Percentiles rank a stretch among this genome's conserved stretches.
Evolutionary conservation across 208 protist species (phyloP).

Genomic region (Trypanosoma mega): DNA sequence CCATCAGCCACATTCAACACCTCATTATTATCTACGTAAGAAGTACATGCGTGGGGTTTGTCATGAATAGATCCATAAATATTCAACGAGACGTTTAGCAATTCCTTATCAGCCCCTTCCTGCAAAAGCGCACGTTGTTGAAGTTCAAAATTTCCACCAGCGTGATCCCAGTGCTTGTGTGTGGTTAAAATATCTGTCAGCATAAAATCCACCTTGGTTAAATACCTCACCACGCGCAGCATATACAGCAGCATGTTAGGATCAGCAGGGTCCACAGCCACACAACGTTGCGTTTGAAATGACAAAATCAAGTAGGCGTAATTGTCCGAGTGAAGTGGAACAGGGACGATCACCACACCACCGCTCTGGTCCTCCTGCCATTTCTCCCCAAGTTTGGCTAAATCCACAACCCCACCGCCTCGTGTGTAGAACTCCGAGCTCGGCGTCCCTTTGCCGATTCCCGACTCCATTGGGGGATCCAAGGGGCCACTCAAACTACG

Average conservation of each 20-base stretch:
- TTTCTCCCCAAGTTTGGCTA: conserved; percentile 7
- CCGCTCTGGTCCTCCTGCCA: background rate
- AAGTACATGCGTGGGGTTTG: conserved; percentile 49
- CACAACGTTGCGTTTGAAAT: conserved; percentile 46
- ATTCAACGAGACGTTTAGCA: conserved; percentile 24
- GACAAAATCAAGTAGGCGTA: conserved; percentile 88
- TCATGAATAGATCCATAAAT: conserved; percentile 79
- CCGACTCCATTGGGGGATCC: conserved; percentile 9
- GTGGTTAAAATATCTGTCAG: conserved; percentile 91
- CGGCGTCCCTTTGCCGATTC: background rate
- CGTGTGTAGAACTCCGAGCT: conserved; percentile 24
- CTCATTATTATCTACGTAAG: conserved; percentile 47
- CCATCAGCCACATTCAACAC: conserved; percentile 51
- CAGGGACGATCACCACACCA: conserved; percentile 57
- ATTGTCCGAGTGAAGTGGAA: conserved; percentile 87
- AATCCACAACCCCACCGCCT: conserved; percentile 25
- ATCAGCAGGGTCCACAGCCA: conserved; percentile 81
- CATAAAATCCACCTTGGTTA: conserved; percentile 29
- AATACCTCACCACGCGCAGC: conserved; percentile 32
- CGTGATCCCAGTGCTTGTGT: conserved; percentile 96
- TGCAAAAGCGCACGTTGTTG: conserved; percentile 10
- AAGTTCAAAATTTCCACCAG: conserved; percentile 89
- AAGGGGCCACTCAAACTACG: conserved; percentile 33
- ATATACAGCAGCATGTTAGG: conserved; percentile 50
- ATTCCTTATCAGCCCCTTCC: background rate